Evolutionary conservation across 257 asterid genomes (phyloP).

Genomic region (Primulina tabacum): DNA sequence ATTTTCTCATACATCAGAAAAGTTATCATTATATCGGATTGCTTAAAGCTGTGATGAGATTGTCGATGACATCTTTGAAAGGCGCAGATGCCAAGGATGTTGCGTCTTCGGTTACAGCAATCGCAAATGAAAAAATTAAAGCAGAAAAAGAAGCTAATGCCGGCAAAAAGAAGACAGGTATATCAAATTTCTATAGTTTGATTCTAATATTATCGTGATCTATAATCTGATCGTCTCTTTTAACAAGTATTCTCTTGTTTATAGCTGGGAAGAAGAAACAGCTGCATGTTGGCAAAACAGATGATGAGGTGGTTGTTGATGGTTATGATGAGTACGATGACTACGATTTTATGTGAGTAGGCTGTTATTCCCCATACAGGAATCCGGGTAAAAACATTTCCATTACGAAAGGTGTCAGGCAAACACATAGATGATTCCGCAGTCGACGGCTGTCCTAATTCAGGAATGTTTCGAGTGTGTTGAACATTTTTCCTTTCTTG

Average conservation of each 20-base stretch:
- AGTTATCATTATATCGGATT: constrained; percentile 85
- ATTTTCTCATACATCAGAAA: constrained; percentile 51
- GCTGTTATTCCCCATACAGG: constrained; percentile 7
- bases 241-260: constrained; percentile 10
- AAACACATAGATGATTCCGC: constrained; percentile 34
- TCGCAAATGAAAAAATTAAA: constrained; percentile 93
- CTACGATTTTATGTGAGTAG: constrained; percentile 78
- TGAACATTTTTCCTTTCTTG: constrained; percentile 13
- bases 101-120: constrained; percentile 85
- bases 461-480: constrained; percentile 41
- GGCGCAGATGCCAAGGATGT: constrained; percentile 91
- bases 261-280: constrained; percentile 90
- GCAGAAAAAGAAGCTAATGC: constrained; percentile 92
- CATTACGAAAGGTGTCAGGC: constrained; percentile 19
- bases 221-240: neutral
- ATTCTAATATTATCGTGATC: neutral
- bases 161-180: constrained; percentile 88
- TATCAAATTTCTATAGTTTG: neutral
- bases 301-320: constrained; percentile 56
- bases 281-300: constrained; percentile 62
- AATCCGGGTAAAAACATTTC: constrained; percentile 22
- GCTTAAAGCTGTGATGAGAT: constrained; percentile 84
- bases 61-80: constrained; percentile 72
- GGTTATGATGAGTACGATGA: constrained; percentile 61
- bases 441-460: constrained; percentile 33